Evolutionary conservation across 441 rosid species (phyloP), one percentile per base, ranked within the genome.

Genomic region (Biscutella auriculata): DNA sequence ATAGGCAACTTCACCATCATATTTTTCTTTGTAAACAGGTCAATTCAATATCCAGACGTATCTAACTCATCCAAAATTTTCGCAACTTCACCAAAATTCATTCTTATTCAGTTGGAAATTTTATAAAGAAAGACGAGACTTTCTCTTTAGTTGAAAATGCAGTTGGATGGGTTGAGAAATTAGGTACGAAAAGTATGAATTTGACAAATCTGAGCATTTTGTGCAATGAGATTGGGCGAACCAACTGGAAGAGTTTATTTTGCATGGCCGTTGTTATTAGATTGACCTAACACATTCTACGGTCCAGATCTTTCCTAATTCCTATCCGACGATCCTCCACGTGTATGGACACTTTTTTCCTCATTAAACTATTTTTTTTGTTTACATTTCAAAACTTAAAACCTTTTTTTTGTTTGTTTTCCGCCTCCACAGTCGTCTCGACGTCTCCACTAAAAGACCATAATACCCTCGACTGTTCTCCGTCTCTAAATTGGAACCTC

Each of bases 191-290:
- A 51, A 41, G 60, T 53, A 9, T 19, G 63, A 46, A 32, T 17
- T 41, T 19, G 53, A 51, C 14, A n/a, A 0, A 28, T n/a, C 40
- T 1, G 63, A 60, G 61, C 16, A 13, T 44, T 55, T 68, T 56
- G 36, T 41, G 67, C 59, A 41, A 46, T 28, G 29, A 47, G 58
- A 62, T 46, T 50, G 21, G 73, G 68, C 63, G 60, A 47, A 50
- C 49, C 63, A 68, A 46, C 63, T 27, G 54, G 55, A 62, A 50
- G 43, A 8, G 37, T 40, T 53, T 51, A 30, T n/a, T 39, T 37
- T 67, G 71, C 68, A 57, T 63, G 73, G 65, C 65, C 36, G 64
- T 62, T 51, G 60, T n/a, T n/a, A n/a, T 51, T 51, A 50, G 33
- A 42, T 32, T 12, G 52, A 27, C 63, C 56, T 35, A 52, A 42